Evolutionary conservation across 2,329 filamentous ascomycete genomes (phyloP).

Genomic region (Exophiala mesophila): DNA sequence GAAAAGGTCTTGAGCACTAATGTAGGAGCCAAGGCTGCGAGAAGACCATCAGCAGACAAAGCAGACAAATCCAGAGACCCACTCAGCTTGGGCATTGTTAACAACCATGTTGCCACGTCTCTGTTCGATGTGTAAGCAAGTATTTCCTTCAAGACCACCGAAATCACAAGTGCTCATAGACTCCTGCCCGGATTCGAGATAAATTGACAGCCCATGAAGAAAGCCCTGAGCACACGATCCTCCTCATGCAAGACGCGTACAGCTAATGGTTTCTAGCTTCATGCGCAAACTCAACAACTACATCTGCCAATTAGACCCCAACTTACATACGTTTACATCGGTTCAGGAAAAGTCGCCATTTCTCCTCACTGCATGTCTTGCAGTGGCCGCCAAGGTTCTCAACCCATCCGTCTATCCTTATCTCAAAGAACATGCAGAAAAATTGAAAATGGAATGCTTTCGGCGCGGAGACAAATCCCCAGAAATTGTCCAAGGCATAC

Average conservation of each 20-base stretch:
- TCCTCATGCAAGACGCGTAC: no score
- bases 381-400: slow-evolving; percentile 36
- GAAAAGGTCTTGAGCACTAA: slow-evolving; percentile 4
- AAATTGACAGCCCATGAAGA: no score
- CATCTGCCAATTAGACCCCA: slow-evolving; percentile 39
- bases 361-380: slow-evolving; percentile 34
- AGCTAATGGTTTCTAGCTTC: slow-evolving; percentile 32
- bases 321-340: slow-evolving; percentile 36
- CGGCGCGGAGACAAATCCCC: slow-evolving; percentile 34
- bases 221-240: no score
- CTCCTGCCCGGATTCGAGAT: no score
- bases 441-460: slow-evolving; percentile 29
- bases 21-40: neutral
- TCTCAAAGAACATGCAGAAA: slow-evolving; percentile 31
- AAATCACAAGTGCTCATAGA: no score
- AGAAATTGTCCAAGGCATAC: slow-evolving; percentile 38
- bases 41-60: neutral
- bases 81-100: slow-evolving; percentile 28
- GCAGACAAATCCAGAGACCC: slow-evolving; percentile 26
- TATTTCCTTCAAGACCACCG: neutral
- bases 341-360: slow-evolving; percentile 35
- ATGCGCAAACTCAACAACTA: slow-evolving; percentile 38
- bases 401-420: slow-evolving; percentile 31
- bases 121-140: slow-evolving; percentile 30
- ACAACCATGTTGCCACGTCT: slow-evolving; percentile 27